Base-by-base conservation (phyloP, 1,139 yeast species). In the Spathaspora jeffriesii region DNA sequence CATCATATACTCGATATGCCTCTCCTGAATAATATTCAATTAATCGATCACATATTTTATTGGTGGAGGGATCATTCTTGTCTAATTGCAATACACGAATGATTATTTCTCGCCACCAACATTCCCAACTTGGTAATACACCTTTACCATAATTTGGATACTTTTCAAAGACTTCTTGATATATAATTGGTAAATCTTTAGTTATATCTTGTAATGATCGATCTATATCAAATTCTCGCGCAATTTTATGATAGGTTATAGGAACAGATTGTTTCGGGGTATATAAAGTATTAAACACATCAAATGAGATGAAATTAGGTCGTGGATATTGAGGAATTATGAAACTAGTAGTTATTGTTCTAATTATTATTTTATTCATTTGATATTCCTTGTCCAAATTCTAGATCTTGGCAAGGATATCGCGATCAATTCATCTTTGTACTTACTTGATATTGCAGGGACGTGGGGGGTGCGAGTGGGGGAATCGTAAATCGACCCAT, bases 261-360 rank as follows among this genome's bases (percentile, higher is more conserved):
- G 78, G 63, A 0, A 85, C 77, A 0, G 87, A 80, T 20, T 63
- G 64, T n/a, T 67, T 68, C 1, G 90, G 87, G 0, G 78, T 67
- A 58, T 83, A 84, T 9, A 85, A 61, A 0, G 91, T 85, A 40
- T 82, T 84, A 63, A 83, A 85, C 0, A 84, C 85, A 63, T 85
- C 92, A 50, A 85, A 76, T 1, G 90, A 81, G 0, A 85, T 64
- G 13, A 84, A 60, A 37, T 68, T 68, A 2, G 88, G 88, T 38
- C 59, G 63, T 23, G 72, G 64, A 48, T 72, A 73, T 22, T 38
- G 41, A 9, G 38, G 38, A 10, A 18, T 10, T 34, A 34, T 34
- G 18, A n/a, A 34, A 34, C 38, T 34, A 34, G 38, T 34, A 18
- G 38, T 34, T 10, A 34, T 34, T 18, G 38, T 34, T 11, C 38